Base-by-base conservation (phyloP, 192 early-diverging fungal genomes). In the Gonapodya sp. region DNA sequence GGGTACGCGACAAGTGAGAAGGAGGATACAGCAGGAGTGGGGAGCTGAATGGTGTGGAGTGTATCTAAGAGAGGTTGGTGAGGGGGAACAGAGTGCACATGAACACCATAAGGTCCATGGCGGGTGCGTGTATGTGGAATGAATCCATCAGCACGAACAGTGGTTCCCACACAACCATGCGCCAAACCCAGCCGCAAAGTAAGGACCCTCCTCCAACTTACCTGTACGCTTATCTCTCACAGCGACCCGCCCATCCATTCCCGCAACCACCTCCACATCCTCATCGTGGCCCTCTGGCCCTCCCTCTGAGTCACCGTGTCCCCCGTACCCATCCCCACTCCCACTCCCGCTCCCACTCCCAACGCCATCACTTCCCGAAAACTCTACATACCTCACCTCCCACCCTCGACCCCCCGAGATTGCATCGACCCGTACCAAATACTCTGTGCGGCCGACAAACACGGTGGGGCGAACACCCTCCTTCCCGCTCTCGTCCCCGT, bases 31-130 rank as follows among this genome's bases (percentile, higher is more conserved):
- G 75, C 75, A 33, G 75, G 75, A 2, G 30, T 16, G 75, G 30
- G 18, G 8, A 77, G 31, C 18, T 2, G 2, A 18, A 77, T 34
- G 2, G 75, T 77, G 75, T 18, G 34, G 2, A 2, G 30, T 16
- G 31, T 33, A 33, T 34, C 75, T 18, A 33, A 80, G 0, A 37
- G 37, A 77, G 79, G 73, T 79, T 32, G 81, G 36, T 79, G 31
- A 46, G 31, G 35, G 75, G n/a, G n/a, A n/a, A n/a, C n/a, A n/a
- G n/a, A n/a, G n/a, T n/a, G n/a, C n/a, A n/a, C n/a, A n/a, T n/a
- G n/a, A n/a, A n/a, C n/a, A n/a, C n/a, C n/a, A n/a, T n/a, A n/a
- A n/a, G n/a, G n/a, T n/a, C n/a, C n/a, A n/a, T n/a, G n/a, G n/a
- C n/a, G n/a, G n/a, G n/a, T n/a, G n/a, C n/a, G n/a, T n/a, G n/a